Conservation (phyloP, 208 protist genomes). For the Kentomonas sorsogonicus region DNA sequence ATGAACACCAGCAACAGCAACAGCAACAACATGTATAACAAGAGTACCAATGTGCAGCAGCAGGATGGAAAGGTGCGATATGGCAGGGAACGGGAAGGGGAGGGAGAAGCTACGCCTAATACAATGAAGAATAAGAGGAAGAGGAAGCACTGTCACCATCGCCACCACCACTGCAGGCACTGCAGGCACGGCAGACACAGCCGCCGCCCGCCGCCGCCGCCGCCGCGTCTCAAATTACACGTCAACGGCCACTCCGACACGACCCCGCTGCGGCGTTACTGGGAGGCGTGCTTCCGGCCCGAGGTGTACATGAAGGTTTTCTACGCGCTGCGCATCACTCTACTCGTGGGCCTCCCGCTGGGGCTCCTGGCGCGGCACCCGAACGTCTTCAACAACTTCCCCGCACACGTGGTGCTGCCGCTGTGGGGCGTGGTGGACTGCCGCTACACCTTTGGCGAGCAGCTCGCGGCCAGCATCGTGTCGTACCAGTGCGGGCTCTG, state of each 20-base stretch:
- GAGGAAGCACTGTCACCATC: background rate
- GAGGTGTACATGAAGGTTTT: constrained; percentile 25
- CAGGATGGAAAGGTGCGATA: background rate
- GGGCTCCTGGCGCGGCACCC: constrained; percentile 20
- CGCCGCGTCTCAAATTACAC: background rate
- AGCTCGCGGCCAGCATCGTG: constrained; percentile 15
- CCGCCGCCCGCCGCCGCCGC: no score
- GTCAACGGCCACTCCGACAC: background rate
- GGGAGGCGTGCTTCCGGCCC: constrained; percentile 13
- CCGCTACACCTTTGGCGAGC: constrained; percentile 29
- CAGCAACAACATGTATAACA: background rate
- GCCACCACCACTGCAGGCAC: background rate
- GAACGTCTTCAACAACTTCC: constrained; percentile 17
- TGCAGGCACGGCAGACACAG: background rate
- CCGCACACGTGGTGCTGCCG: constrained; percentile 15
- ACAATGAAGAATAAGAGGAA: background rate
- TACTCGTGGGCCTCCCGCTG: constrained; percentile 26
- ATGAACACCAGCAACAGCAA: background rate
- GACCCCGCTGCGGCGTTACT: constrained; percentile 13
- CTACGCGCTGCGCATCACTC: constrained; percentile 31
- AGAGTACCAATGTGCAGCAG: background rate
- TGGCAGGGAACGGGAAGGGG: background rate
- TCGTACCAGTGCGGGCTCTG: constrained; percentile 17
- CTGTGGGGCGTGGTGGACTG: constrained; percentile 25
- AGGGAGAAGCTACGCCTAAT: background rate